Evolutionary conservation across 2,329 filamentous ascomycete species (phyloP).

Genomic region (Alternaria conjuncta): DNA sequence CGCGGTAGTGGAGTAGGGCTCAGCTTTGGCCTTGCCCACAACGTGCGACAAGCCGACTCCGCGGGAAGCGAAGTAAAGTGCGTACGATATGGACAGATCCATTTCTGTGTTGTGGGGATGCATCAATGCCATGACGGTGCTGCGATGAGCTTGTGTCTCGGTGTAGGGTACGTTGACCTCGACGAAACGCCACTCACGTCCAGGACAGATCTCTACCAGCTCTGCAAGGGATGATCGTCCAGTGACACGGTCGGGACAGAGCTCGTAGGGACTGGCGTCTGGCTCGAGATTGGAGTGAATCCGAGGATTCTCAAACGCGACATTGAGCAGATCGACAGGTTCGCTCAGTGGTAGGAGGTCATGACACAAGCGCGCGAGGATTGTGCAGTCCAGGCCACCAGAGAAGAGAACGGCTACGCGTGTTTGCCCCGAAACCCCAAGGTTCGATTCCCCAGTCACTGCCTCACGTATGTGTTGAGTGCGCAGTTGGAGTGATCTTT

Average conservation of each 20-base stretch:
- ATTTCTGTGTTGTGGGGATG: slow-evolving; percentile 97
- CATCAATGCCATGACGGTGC: slow-evolving; percentile 77
- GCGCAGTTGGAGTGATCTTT: slow-evolving; percentile 68
- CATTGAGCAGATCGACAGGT: slow-evolving; percentile 86
- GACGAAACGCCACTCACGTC: slow-evolving; percentile 81
- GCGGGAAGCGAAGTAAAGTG: slow-evolving; percentile 92
- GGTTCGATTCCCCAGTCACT: not conserved
- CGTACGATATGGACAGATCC: slow-evolving; percentile 93
- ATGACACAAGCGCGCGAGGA: slow-evolving; percentile 81
- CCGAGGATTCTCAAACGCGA: slow-evolving; percentile 95
- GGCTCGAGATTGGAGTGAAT: slow-evolving; percentile 51
- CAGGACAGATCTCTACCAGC: slow-evolving; percentile 71
- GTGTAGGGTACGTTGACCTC: slow-evolving; percentile 82
- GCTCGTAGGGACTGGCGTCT: slow-evolving; percentile 67
- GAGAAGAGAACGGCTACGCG: slow-evolving; percentile 86
- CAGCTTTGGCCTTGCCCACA: slow-evolving; percentile 31
- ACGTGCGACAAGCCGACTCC: slow-evolving; percentile 63
- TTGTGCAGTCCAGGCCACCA: slow-evolving; percentile 89
- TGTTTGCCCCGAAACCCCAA: slow-evolving; percentile 36
- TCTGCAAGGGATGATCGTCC: slow-evolving; percentile 82
- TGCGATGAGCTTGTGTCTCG: slow-evolving; percentile 73
- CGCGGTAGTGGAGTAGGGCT: slow-evolving; percentile 70
- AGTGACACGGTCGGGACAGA: slow-evolving; percentile 88
- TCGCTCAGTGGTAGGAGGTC: slow-evolving; percentile 73
- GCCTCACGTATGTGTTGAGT: slow-evolving; percentile 41